Evolutionary conservation across 2,329 filamentous ascomycete genomes (phyloP), one percentile per base, ranked within the genome.

Genomic region (Fusarium chaquense): DNA sequence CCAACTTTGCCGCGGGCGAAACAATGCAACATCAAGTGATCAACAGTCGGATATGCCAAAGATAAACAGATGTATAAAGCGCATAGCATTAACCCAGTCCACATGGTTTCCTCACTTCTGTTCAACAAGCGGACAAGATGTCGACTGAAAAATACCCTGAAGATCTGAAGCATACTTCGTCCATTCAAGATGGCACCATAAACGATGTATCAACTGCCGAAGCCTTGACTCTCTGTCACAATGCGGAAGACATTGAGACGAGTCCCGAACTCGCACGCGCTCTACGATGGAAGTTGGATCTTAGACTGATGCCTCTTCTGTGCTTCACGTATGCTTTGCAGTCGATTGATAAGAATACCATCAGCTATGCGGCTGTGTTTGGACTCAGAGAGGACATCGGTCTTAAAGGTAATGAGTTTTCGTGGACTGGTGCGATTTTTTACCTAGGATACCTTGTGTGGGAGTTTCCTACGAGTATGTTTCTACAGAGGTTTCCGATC

Each of bases 341-440:
- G 4, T 62, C 60, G 0, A 62, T 63, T 6, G 60, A 63, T 5
- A 63, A 63, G 2, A 63, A 63, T 1, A 63, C 60, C 0, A 62
- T 63, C 2, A 63, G 60, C 20, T 63, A 63, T 16, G 60, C 58
- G 2, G 60, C 60, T 0, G 60, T 63, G 1, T 63, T 63, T 4
- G 60, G 60, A 0, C 24, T 63, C 0, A 3, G 60, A 22, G 60
- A 63, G 10, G 58, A 63, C 7, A 5, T 63, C 1, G 15, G 16
- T 0, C 8, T 63, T 0, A 43, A 62, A 3, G 60, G 60, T 0
- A 20, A 55, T 18, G 41, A 63, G 20, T 63, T 63, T 5, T 63
- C 60, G 1, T 63, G 60, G 60, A 47, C 58, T 0, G 60, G 60
- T 0, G 60, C 46, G 0, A 62, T 63, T 4, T 63, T 63, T 3